phyloP scores from a whole-genome alignment of 2,329 filamentous ascomycete species.

The Fusarium longipes region DNA sequence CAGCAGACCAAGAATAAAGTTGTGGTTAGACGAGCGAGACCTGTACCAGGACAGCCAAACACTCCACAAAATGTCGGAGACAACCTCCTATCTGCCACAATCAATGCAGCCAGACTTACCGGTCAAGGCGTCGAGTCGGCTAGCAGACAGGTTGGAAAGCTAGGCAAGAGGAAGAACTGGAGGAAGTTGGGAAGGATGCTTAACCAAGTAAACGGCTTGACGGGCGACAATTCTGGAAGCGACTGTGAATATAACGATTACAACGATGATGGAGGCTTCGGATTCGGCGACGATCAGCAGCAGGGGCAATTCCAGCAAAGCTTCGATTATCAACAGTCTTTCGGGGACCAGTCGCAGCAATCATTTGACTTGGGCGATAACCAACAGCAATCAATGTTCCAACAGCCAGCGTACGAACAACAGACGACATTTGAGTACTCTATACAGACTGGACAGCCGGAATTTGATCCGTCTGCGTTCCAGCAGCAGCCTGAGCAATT shows the following conservation, averaged over 20 bases:
- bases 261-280: constrained; percentile 8
- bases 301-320: constrained; percentile 28
- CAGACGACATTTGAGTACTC: constrained; percentile 24
- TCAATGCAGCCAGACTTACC: constrained; percentile 38
- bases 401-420: constrained; percentile 24
- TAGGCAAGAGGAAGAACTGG: constrained; percentile 45
- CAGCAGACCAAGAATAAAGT: constrained; percentile 6
- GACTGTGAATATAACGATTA: constrained; percentile 17
- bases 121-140: constrained; percentile 34
- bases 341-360: constrained; percentile 13
- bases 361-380: background rate
- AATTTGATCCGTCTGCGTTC: background rate
- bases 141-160: constrained; percentile 42
- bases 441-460: constrained; percentile 6
- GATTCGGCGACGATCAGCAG: constrained; percentile 2
- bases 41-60: constrained; percentile 20
- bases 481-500: constrained; percentile 29
- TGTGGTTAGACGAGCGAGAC: constrained; percentile 2
- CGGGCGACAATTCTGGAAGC: constrained; percentile 6
- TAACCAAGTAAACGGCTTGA: constrained; percentile 12
- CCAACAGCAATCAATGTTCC: constrained; percentile 12
- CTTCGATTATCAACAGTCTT: constrained; percentile 25
- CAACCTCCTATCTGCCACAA: constrained; percentile 31
- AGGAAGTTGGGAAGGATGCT: constrained; percentile 38
- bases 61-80: constrained; percentile 12